Evolutionary conservation across 164 flowering plant genomes (phyloP), one percentile per base, ranked within the genome.

Genomic region (Magnolia kwangsiensis): DNA sequence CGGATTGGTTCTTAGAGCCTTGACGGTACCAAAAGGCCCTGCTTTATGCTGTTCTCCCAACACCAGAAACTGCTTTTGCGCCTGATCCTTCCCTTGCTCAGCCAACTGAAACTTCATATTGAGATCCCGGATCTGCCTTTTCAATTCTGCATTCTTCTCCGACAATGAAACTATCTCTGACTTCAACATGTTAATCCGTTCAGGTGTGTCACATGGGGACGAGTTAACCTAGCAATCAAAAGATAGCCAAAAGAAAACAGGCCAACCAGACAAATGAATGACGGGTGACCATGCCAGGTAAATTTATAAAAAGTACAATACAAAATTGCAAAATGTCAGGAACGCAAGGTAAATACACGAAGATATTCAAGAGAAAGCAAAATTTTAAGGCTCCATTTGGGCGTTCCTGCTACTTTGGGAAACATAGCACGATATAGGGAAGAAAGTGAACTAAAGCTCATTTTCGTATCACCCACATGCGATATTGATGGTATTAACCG

Each of bases 1-100:
- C 1, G 96, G 98, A 75, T 89, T 93, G 16, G 95, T 94, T 80
- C 93, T 87, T 67, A 88, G 77, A 45, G 87, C 84, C 89, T 94
- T 94, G 74, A 93, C 98, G n/a, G 91, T 94, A 70, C 98, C 98
- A 78, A 92, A 89, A 29, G 97, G 89, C 19, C 97, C 97, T 18
- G 96, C 97, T 80, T 93, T 75, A 31, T 83, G 89, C 71, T 85
- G 87, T 61, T 87, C 79, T 72, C 90, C 91, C 77, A 86, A 69
- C 11, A 75, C 86, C 69, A 81, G 20, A 73, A 87, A 75, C 80
- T 89, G 95, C 78, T 87, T 87, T 76, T 89, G 85, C 0, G 91
- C 96, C 14, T 84, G 78, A 75, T 86, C 93, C 75, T 82, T 83
- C 66, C 82, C 89, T 63, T 86, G 91, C 69, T 92, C 94, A 31